Evolutionary conservation across 2,329 filamentous ascomycete species (phyloP), one percentile per base, ranked within the genome.

Genomic region (Nemania diffusa): DNA sequence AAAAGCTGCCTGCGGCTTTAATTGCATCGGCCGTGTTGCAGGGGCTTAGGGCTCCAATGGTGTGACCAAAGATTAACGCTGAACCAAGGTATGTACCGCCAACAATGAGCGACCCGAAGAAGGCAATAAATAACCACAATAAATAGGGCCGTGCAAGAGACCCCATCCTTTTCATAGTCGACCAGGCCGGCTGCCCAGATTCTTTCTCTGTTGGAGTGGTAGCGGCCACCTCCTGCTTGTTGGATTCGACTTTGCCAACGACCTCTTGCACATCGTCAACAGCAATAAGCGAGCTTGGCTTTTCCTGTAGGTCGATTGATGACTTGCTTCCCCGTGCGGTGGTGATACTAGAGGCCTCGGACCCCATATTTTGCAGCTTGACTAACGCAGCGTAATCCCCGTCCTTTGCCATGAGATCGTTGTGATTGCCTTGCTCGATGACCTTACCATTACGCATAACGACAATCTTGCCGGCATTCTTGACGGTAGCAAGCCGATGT

Each of bases 381-480:
- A 78, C 75, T 2, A 78, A 65, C 3, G 75, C 69, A 15, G 79
- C 77, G 44, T 78, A 76, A 9, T 79, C 76, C 0, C 70, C 69
- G 24, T 77, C 69, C 46, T 73, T 75, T 13, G 77, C 76, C 44
- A 92, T 79, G 0, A 92, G 81, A 24, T 86, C 83, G 1, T 85
- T 79, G 62, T 92, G 90, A 0, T 83, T 87, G 0, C 90, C 90
- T 72, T 88, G 79, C 75, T 92, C 90, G 1, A 89, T 81, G 1
- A 89, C 83, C 34, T 79, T 77, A 0, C 90, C 90, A 50, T 86
- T 81, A 3, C 86, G 81, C 70, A 92, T 80, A 1, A 92, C 89
- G 3, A 92, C 80, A 55, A 92, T 92, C 61, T 87, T 85, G 68
- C 92, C 86, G 0, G 90, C 90, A 59, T 86, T 83, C 70, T 84